Evolutionary conservation across 139 green algal genomes (phyloP).

Genomic region (Bryopsis sp.): DNA sequence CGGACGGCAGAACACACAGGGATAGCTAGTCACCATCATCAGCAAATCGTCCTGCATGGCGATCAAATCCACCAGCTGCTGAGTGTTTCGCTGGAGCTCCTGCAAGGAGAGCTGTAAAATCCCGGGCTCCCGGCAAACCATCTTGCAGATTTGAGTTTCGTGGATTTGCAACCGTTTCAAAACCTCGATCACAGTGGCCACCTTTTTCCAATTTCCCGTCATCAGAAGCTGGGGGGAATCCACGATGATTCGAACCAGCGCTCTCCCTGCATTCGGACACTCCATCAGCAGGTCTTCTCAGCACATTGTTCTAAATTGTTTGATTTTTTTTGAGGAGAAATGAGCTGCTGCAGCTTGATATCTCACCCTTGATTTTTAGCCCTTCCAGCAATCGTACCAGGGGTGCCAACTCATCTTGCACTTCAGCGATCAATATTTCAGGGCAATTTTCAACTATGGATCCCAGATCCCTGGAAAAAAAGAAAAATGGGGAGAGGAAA

Average conservation of each 20-base stretch:
- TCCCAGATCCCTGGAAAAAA: background rate
- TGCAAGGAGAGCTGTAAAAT: background rate
- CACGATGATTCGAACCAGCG: background rate
- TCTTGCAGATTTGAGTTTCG: background rate
- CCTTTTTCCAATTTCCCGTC: background rate
- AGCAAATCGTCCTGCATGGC: background rate
- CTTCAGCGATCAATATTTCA: background rate
- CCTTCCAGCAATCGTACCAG: background rate
- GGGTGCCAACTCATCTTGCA: background rate
- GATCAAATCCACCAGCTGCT: background rate
- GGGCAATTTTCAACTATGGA: background rate
- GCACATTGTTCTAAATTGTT: too few species aligned
- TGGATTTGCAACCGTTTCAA: background rate
- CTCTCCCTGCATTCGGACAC: too few species aligned
- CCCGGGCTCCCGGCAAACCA: background rate
- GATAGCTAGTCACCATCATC: background rate
- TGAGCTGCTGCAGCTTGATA: too few species aligned
- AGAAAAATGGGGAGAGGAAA: too few species aligned
- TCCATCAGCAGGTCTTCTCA: too few species aligned
- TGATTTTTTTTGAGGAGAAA: too few species aligned
- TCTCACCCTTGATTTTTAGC: constrained; percentile 1
- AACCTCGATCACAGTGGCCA: background rate
- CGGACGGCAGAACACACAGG: background rate
- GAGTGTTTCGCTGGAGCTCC: background rate
- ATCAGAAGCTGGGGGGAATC: background rate